Evolutionary conservation across 495 filamentous ascomycete species (phyloP), one percentile per base, ranked within the genome.

Genomic region (Hypoxylon subgilvum): DNA sequence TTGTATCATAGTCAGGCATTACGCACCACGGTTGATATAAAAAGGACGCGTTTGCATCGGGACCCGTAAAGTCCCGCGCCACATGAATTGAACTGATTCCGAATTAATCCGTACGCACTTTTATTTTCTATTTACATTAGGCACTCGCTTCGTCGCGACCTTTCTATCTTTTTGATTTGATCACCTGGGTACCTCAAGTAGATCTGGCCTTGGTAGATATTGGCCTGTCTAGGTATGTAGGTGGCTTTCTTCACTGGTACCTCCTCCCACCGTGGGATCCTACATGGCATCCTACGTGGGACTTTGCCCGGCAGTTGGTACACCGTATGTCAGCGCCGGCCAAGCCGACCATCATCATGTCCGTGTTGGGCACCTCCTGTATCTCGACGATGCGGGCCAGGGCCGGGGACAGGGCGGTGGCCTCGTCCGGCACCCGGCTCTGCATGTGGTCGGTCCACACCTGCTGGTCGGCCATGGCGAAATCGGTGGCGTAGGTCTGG

Each of bases 1-100:
- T 30, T 56, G 57, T 61, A 61, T 40, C 23, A 62, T 62, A 62
- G 35, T 51, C 46, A 43, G 44, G 50, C 57, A 48, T 53, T 42
- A 32, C 43, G 36, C 23, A 42, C 41, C 13, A 12, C 30, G 41
- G 30, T 49, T 48, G 41, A 40, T 39, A 19, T 17, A 21, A 2
- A 36, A n/a, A 3, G 48, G 32, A 42, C n/a, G 31, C 25, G 48
- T 18, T 53, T 53, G 49, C 49, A 61, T 48, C 28, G 43, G 31
- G 36, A 21, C 31, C 36, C 35, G 14, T 19, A 28, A 47, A 16
- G 44, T 38, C 44, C 36, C 19, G 21, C 48, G 56, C 28, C 21
- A 23, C 25, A 52, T 27, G 41, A 52, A 46, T 47, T 16, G 19
- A 39, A 36, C 36, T 28, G 27, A 30, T 52, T 40, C 10, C 27